Base-by-base conservation (phyloP, 2,329 filamentous ascomycete genomes). In the Sporothrix inflata region DNA sequence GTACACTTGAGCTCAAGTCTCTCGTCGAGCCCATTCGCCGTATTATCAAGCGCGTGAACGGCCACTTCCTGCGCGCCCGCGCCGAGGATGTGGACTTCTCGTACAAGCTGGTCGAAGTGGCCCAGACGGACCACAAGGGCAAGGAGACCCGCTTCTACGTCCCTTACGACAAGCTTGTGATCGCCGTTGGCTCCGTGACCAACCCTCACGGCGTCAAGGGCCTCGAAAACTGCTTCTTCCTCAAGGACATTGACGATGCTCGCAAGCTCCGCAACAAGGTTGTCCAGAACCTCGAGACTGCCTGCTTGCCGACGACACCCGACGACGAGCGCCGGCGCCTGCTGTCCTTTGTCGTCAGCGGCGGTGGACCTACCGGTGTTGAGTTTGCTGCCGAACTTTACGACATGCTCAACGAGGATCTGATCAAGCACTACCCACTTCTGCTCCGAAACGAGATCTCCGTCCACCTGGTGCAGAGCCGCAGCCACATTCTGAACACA, bases 351-450 rank as follows among this genome's bases (percentile, higher is more conserved):
- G 96, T 98, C n/a, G 85, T 99, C 72, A 95, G 93, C 79, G 96
- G 96, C 70, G 96, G 96, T 77, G 96, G 96, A 0, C 96, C 96
- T 3, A 99, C 96, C 0, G 96, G 96, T 74, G 96, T 99, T 47
- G 96, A 99, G 80, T 99, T 99, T 78, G 97, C 97, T 0, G 96
- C 96, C 6, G 96, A 99, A 80, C 87, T 99, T 7, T 98, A 92
- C 80, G 96, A 99, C 81, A 90, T 99, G 81, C 86, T 99, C 19
- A 99, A 99, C 78, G 97, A 99, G 80, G 96, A 99, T 79, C 82
- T 99, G 57, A 91, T 91, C 57, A 85, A 87, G 69, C 89, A 92
- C 77, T 99, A 97, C 81, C 96, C 96, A 2, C 91, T 90, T 74
- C 89, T 99, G 40, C 83, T 99, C n/a, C 90, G 96, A 74, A 98